A percentile compares a stretch with the other conserved stretches of the same genome.
Evolutionary conservation across 164 flowering plant species (phyloP).

Genomic region (Liquidambar formosana): DNA sequence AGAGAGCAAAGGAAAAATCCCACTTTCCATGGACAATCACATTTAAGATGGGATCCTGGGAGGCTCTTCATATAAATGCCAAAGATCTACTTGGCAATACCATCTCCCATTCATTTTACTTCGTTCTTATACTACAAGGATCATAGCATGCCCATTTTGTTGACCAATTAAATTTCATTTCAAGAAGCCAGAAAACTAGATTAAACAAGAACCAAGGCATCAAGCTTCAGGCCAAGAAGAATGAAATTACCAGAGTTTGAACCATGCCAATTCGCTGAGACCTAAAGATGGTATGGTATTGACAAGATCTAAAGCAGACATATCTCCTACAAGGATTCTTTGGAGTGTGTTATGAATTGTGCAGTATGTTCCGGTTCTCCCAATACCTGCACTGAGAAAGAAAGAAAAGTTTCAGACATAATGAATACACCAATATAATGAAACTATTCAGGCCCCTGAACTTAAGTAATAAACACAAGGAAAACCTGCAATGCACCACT

Average conservation of each 20-base stretch:
- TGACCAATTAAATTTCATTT: background rate
- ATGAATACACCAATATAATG: background rate
- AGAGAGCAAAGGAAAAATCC: background rate
- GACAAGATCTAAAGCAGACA: constrained; percentile 80
- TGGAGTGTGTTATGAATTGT: constrained; percentile 83
- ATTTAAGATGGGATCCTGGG: background rate
- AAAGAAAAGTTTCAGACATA: constrained; percentile 24
- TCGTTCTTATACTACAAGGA: background rate
- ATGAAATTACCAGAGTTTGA: constrained; percentile 70
- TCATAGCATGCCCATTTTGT: background rate
- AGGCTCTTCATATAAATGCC: background rate
- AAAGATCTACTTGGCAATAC: background rate
- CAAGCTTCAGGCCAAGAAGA: constrained; percentile 3
- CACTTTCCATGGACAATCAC: background rate
- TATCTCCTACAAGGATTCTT: constrained; percentile 86
- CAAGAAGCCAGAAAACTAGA: background rate
- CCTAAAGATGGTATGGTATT: constrained; percentile 67
- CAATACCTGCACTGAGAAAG: constrained; percentile 91
- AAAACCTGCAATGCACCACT: constrained; percentile 98
- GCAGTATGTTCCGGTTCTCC: constrained; percentile 95
- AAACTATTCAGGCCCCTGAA: constrained; percentile 3
- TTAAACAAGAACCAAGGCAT: background rate
- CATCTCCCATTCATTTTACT: background rate
- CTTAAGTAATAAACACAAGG: constrained; percentile 1
- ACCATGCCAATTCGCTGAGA: constrained; percentile 97